These are phyloP conservation scores for Tetrastigma voinierianum DNA, from an alignment of 164 flowering plant species.

Conservation along the genomic window DNA sequence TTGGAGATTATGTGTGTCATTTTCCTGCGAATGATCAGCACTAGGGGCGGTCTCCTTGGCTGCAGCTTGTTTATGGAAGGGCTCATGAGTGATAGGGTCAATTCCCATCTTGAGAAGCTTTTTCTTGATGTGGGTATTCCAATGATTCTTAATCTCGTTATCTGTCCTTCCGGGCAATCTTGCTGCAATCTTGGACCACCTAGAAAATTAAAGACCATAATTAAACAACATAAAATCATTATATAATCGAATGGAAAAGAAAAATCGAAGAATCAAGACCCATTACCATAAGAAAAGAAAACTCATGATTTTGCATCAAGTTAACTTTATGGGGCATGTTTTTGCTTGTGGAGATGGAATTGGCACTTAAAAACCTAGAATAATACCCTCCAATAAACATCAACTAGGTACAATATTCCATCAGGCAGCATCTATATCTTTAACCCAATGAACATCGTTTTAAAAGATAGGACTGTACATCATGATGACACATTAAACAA, in stretches of 20 bases:
- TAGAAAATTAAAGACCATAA: conserved; percentile 6
- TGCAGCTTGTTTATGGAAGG: conserved; percentile 39
- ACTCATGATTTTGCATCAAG: background rate
- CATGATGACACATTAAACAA: no score
- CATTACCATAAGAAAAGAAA: background rate
- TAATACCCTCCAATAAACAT: background rate
- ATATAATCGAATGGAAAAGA: background rate
- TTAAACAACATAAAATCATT: background rate
- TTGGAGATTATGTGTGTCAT: background rate
- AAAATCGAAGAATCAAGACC: background rate
- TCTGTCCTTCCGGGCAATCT: conserved; percentile 86
- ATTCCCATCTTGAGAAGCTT: conserved; percentile 84
- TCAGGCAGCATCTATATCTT: no score
- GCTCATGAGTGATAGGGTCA: conserved; percentile 84
- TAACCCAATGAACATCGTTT: no score
- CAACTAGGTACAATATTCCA: background rate
- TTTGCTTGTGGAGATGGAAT: background rate
- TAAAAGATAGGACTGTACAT: no score
- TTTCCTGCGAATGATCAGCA: conserved; percentile 5
- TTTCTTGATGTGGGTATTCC: conserved; percentile 94
- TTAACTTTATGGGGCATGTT: background rate
- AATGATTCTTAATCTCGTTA: conserved; percentile 87
- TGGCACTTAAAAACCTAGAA: background rate
- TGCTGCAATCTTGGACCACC: conserved; percentile 90
- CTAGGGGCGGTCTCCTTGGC: conserved; percentile 11